Evolutionary conservation across 768 basidiomycete species (phyloP), one percentile per base, ranked within the genome.

Genomic region (Russula sp.): DNA sequence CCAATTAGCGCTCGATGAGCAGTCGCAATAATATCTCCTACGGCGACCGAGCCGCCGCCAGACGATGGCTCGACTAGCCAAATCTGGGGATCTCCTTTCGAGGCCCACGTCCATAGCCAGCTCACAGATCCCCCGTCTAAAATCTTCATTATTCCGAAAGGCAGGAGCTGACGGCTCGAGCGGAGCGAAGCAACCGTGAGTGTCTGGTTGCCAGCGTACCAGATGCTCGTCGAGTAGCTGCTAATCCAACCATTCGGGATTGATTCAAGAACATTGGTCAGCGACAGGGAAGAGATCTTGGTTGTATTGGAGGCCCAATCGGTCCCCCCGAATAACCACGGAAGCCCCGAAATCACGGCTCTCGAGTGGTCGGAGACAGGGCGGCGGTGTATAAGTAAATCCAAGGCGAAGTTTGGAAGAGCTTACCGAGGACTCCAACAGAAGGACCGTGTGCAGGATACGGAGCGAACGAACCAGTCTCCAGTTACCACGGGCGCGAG

Each of bases 231-330:
- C 51, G 13, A 43, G 22, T 2, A 42, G 29, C 29, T 34, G 25
- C 45, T 53, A 50, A 62, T 51, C 61, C 61, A 62, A 57, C 14
- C 42, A 18, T n/a, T 38, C 61, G 61, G 61, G 56, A 42, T 10
- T 46, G 42, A 62, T 57, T 47, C 18, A 50, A 34, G n/a, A 9
- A 16, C 3, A 9, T 35, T 47, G 36, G 56, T 52, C 49, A 58
- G 56, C 50, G 20, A 46, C 13, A 35, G 41, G 54, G 35, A 55
- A 34, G 14, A 13, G 9, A 39, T 25, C 36, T 13, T 34, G 16
- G 46, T 1, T 8, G 22, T 11, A 25, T 14, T 16, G 25, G 38
- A 25, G n/a, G 25, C 52, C 6, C 14, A 54, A 29, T 25, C 20
- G 0, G 13, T 6, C 2, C 13, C n/a, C 25, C 48, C 48, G 43